Percentiles rank a stretch among this genome's conserved stretches.
These are phyloP conservation scores for Arachis stenosperma DNA, from an alignment of 306 rosid species.

Conservation along the genomic window DNA sequence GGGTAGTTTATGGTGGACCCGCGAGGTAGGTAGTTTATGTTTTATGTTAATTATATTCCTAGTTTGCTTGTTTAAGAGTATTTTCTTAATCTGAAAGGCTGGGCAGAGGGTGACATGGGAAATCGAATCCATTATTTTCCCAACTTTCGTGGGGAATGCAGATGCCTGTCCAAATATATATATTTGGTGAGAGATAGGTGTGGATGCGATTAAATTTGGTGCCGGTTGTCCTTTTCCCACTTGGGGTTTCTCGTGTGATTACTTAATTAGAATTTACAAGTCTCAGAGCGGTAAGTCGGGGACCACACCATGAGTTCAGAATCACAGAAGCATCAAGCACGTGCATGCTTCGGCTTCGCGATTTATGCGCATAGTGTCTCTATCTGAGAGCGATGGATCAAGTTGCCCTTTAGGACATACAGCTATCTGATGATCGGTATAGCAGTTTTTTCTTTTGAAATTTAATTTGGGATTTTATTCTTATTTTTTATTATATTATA, in stretches of 20 bases:
- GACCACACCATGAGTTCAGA: too few relatives aligned
- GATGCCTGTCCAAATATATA: not conserved
- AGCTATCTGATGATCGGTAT: not conserved
- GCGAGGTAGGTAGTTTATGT: not conserved
- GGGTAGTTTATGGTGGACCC: not conserved
- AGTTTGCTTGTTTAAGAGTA: not conserved
- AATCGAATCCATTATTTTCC: not conserved
- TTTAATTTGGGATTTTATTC: too few relatives aligned
- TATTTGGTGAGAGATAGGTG: too few relatives aligned
- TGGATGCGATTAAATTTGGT: too few relatives aligned
- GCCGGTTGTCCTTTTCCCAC: too few relatives aligned
- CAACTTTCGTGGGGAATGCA: not conserved
- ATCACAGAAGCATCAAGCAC: too few relatives aligned
- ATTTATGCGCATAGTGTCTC: not conserved
- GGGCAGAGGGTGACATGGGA: not conserved
- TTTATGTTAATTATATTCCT: too few relatives aligned
- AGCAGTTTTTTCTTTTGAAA: not conserved
- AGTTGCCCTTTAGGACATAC: too few relatives aligned
- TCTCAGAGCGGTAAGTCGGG: too few relatives aligned
- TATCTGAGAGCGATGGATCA: not conserved
- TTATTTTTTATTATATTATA: not conserved
- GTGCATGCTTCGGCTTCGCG: too few relatives aligned
- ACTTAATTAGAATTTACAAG: too few relatives aligned
- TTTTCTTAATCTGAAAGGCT: not conserved
- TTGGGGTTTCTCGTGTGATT: too few relatives aligned